Evolutionary conservation across 345 rosid species (phyloP).

Genomic region (Melaleuca quinquenervia): DNA sequence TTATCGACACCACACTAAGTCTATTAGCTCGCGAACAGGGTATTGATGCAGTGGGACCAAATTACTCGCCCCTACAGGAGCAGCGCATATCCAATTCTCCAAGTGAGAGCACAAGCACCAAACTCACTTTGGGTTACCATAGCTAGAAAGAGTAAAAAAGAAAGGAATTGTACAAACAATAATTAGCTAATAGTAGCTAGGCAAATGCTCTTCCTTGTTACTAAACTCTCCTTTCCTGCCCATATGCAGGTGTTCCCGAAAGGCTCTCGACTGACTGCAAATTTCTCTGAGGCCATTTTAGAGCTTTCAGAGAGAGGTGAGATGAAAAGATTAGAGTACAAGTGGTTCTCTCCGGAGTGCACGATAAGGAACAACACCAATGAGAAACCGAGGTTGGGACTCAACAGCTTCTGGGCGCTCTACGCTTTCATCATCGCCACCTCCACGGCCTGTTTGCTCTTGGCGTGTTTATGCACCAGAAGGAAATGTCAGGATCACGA

Average conservation of each 20-base stretch:
- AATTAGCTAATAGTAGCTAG: background rate
- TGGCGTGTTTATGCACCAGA: background rate
- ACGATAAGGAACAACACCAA: background rate
- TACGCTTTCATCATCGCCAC: background rate
- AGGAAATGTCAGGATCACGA: background rate
- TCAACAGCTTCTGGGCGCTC: background rate
- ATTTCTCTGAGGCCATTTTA: constrained; percentile 37
- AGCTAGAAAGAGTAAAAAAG: background rate
- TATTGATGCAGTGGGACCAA: background rate
- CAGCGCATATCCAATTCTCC: background rate
- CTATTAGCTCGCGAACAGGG: background rate
- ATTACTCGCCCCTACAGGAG: background rate
- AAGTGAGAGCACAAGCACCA: background rate
- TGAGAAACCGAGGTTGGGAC: constrained; percentile 13
- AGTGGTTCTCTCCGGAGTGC: constrained; percentile 25
- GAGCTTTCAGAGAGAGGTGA: constrained; percentile 25
- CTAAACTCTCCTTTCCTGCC: background rate
- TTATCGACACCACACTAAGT: background rate
- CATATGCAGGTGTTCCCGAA: constrained; percentile 34
- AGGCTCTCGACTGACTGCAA: constrained; percentile 27
- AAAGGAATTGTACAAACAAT: background rate
- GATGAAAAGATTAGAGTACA: constrained; percentile 6
- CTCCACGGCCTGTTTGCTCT: background rate
- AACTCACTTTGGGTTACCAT: background rate
- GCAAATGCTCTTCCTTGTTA: background rate